These are phyloP conservation scores for Petunia hybrid DNA, from an alignment of 305 asterid species.

Conservation along the genomic window DNA sequence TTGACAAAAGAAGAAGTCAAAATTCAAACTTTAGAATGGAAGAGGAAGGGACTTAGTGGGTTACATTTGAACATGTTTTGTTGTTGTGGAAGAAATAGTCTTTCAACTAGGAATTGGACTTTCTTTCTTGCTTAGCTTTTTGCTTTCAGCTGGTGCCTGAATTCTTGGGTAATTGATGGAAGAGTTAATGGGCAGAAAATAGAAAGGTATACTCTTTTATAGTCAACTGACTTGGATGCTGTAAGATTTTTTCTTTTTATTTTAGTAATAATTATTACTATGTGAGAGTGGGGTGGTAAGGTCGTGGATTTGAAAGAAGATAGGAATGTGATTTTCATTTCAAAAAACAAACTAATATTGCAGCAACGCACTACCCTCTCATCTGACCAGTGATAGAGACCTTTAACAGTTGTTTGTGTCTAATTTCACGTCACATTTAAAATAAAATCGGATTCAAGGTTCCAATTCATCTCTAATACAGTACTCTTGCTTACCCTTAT, in stretches of 20 bases:
- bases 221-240: not conserved
- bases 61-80: slow-evolving; percentile 21
- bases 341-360: too few relatives aligned
- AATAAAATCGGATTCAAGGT: too few relatives aligned
- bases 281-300: not conserved
- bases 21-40: not conserved
- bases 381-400: too few relatives aligned
- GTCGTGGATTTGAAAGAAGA: not conserved
- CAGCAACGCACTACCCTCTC: too few relatives aligned
- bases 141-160: not conserved
- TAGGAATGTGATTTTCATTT: not conserved
- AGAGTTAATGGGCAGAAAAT: not conserved
- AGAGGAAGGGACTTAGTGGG: slow-evolving; percentile 25
- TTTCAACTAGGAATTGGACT: not conserved
- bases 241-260: not conserved
- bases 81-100: not conserved
- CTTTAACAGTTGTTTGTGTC: too few relatives aligned
- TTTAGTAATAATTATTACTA: not conserved
- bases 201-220: not conserved
- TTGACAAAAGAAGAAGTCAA: not conserved
- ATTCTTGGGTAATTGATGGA: not conserved
- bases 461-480: too few relatives aligned
- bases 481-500: too few relatives aligned
- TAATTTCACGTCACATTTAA: too few relatives aligned
- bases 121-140: not conserved